phyloP scores from a whole-genome alignment of 768 basidiomycete species.

The Pisolithus orientalis region DNA sequence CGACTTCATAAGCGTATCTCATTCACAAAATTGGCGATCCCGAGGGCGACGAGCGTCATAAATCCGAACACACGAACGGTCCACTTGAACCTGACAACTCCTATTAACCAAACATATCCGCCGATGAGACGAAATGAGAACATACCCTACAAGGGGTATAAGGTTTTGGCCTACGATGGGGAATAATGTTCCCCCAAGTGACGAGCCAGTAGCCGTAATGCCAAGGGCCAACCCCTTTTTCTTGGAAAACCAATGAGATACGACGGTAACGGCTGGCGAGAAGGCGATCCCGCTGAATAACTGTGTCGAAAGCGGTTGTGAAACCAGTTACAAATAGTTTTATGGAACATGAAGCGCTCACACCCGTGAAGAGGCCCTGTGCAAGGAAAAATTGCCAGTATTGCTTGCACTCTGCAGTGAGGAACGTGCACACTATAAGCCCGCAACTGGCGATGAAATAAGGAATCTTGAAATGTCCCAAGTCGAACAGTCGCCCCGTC shows the following conservation, averaged over 20 bases:
- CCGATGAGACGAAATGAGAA: conserved; percentile 1
- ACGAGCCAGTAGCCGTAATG: conserved; percentile 57
- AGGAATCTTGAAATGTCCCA: conserved; percentile 57
- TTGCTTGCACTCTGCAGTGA: conserved; percentile 62
- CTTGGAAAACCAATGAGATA: conserved; percentile 71
- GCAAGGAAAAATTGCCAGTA: conserved; percentile 79
- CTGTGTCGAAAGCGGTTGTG: conserved; percentile 10
- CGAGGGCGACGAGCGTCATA: conserved; percentile 47
- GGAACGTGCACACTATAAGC: conserved; percentile 51
- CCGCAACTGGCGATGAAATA: conserved; percentile 41
- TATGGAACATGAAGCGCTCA: conserved; percentile 25
- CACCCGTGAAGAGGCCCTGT: conserved; percentile 64
- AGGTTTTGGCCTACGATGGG: conserved; percentile 57
- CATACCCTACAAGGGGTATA: conserved; percentile 49
- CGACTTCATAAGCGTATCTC: conserved; percentile 10
- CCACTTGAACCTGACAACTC: conserved; percentile 59
- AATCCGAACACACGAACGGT: conserved; percentile 69
- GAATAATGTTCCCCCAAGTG: conserved; percentile 61
- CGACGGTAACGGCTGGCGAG: conserved; percentile 50
- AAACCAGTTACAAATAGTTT: background rate
- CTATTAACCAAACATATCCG: background rate
- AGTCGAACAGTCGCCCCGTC: conserved; percentile 66
- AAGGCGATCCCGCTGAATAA: conserved; percentile 52
- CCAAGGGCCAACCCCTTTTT: conserved; percentile 54
- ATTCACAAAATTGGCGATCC: conserved; percentile 47